Evolutionary conservation across 163 green algal genomes (phyloP).

Genomic region (Coccomyxa subellipsoidea): DNA sequence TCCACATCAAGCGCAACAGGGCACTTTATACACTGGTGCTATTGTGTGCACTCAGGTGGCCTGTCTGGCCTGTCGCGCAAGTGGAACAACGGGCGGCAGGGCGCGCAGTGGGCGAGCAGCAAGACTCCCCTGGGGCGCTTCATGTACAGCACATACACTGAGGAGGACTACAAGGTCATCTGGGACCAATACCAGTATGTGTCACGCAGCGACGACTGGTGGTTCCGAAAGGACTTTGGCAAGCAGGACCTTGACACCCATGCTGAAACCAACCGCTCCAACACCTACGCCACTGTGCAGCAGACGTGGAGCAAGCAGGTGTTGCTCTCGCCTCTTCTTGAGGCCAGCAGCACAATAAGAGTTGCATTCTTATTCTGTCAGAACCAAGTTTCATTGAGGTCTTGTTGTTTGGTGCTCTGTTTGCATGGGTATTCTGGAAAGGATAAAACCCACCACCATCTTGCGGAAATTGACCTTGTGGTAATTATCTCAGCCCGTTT

Average conservation of each 20-base stretch:
- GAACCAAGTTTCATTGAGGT: too few species aligned
- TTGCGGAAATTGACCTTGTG: too few species aligned
- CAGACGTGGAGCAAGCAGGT: conserved; percentile 1
- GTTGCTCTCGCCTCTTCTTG: background rate
- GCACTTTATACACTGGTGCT: too few species aligned
- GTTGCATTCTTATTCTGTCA: too few species aligned
- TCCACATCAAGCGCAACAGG: too few species aligned
- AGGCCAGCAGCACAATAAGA: too few species aligned
- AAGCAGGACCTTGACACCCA: background rate
- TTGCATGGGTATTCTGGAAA: too few species aligned
- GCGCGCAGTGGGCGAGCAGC: background rate
- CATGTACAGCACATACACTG: conserved; percentile 38
- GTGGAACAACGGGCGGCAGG: background rate
- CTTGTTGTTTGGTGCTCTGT: too few species aligned
- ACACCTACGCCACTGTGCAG: background rate
- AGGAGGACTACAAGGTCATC: conserved; percentile 42
- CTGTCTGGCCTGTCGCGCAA: background rate
- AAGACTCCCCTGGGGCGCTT: background rate
- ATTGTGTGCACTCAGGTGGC: background rate
- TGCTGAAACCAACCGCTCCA: background rate
- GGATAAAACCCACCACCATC: too few species aligned
- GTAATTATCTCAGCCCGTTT: too few species aligned
- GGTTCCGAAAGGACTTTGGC: conserved; percentile 4
- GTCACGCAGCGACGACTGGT: background rate
- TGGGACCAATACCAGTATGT: conserved; percentile 32